These are phyloP conservation scores for Panaeolus papilionaceus DNA, from an alignment of 768 basidiomycete species.

Conservation along the genomic window DNA sequence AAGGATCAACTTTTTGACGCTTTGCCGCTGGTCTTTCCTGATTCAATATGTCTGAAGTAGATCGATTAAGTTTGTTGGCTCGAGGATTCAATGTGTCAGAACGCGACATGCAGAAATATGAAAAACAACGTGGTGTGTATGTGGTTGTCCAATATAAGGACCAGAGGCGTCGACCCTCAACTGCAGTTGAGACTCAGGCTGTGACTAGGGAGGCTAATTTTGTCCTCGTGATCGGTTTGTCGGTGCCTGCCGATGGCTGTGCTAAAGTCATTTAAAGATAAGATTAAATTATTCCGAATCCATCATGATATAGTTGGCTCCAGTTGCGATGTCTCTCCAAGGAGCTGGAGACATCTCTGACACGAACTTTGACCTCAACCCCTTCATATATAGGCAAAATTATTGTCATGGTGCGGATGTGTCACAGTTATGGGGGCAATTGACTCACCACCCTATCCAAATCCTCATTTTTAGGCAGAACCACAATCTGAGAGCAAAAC, in stretches of 20 bases:
- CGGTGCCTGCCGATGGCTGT: constrained; percentile 13
- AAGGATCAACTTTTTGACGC: constrained; percentile 36
- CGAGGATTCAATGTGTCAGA: not conserved
- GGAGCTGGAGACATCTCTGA: constrained; percentile 1
- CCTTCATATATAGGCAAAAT: not conserved
- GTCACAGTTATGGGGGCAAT: not conserved
- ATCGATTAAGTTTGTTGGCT: constrained; percentile 16
- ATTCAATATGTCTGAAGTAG: constrained; percentile 28
- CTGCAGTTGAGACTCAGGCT: not conserved
- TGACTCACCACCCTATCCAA: not conserved
- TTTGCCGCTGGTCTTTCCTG: constrained; percentile 32
- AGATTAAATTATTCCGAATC: not conserved
- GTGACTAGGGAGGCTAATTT: not conserved
- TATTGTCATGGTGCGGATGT: not conserved
- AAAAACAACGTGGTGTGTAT: not conserved
- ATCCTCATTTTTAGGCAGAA: not conserved
- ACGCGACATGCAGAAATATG: constrained; percentile 9
- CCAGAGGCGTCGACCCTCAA: not conserved
- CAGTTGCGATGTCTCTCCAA: not conserved
- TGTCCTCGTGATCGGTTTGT: constrained; percentile 2
- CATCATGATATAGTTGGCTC: not conserved
- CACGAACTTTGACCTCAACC: not conserved
- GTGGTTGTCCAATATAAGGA: not conserved
- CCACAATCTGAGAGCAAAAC: not conserved
- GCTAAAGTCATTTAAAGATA: not conserved